Base-by-base conservation (phyloP, 1,139 yeast species). In the Yamadazyma diddensiae region DNA sequence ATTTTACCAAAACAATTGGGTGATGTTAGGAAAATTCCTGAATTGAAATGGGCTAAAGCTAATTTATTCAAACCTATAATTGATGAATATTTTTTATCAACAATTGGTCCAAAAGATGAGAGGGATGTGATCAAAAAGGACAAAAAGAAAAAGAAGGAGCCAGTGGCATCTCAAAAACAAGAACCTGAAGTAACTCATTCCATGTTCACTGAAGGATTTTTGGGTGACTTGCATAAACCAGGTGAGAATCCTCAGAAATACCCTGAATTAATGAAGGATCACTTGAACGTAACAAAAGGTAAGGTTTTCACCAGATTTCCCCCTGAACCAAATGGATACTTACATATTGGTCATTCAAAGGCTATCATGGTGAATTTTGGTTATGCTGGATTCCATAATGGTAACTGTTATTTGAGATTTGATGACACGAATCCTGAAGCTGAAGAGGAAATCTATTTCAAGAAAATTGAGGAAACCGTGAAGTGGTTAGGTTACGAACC, bases 351-450 rank as follows among this genome's bases (percentile, higher is more conserved):
- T 28, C 99, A 92, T 57, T 84, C 96, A 30, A 94, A 94, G 65
- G 98, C 98, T 32, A 92, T 92, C 55, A 84, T 92, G 75, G 95
- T 92, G 38, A 90, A 92, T 59, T 92, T 92, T 58, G 97, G 97
- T 11, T 92, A 73, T 55, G 98, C 98, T 28, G 82, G 84, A 57
- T 82, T 66, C 60, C 73, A 88, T 56, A 73, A 77, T 38, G 99
- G 98, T 43, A 72, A 77, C 38, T 90, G 97, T 60, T 87, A 88
- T 58, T 71, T 94, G 55, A 77, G 99, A 59, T 94, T 79, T 48
- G 99, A 94, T 60, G 99, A 94, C 54, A 94, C 99, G 26, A 94
- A 94, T 54, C 99, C 99, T 2, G 97, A 90, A 61, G 96, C 97
- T 28, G 99, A 94, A 62, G 97, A 94, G 49, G 97, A 87, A 49